Evolutionary conservation across 2,329 filamentous ascomycete species (phyloP).

Genomic region (Ophiostoma perfectum): DNA sequence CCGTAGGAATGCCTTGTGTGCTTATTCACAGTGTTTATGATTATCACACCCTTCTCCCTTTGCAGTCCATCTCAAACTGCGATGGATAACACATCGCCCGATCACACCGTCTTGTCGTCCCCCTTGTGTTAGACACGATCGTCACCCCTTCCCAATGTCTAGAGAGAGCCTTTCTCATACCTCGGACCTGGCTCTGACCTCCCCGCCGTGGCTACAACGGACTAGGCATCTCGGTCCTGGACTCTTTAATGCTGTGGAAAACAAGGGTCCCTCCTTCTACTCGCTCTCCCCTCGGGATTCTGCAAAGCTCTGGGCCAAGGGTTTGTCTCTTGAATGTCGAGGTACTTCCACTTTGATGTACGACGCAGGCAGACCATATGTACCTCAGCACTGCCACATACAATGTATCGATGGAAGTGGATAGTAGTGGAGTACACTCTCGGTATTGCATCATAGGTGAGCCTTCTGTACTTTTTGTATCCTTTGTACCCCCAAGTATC

Average conservation of each 20-base stretch:
- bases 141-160: background rate
- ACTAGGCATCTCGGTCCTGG: too few relatives aligned
- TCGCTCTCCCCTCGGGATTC: background rate
- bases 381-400: conserved; percentile 9
- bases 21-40: too few relatives aligned
- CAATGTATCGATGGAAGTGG: conserved; percentile 12
- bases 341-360: background rate
- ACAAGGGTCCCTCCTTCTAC: conserved; percentile 1
- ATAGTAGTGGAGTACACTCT: background rate
- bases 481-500: background rate
- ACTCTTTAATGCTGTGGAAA: background rate
- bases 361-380: background rate
- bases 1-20: too few relatives aligned
- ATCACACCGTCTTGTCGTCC: conserved; percentile 1
- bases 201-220: too few relatives aligned
- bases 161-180: too few relatives aligned
- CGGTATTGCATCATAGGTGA: conserved; percentile 16
- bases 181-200: too few relatives aligned
- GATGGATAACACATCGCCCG: background rate
- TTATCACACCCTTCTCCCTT: too few relatives aligned
- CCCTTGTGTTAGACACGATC: conserved; percentile 2
- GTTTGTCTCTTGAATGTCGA: background rate
- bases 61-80: too few relatives aligned
- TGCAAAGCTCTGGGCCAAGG: background rate
- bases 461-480: background rate